Percentiles rank a stretch among this genome's conserved stretches.
These are phyloP conservation scores for Mikania micrantha DNA, from an alignment of 129 eudicot genomes.

Conservation along the genomic window DNA sequence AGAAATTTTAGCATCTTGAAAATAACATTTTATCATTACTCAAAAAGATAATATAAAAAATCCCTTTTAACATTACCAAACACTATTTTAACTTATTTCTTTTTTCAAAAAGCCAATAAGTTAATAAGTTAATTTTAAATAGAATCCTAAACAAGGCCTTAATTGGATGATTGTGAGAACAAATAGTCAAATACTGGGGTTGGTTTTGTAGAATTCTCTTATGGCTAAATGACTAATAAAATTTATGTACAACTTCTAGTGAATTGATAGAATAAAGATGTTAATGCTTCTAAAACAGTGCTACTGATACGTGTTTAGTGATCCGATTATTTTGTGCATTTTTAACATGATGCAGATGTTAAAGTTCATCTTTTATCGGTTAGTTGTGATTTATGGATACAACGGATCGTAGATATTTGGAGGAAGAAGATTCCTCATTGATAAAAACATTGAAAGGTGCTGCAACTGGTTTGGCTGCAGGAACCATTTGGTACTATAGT, in stretches of 20 bases:
- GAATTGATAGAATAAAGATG: constrained; percentile 2
- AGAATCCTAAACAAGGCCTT: too few relatives aligned
- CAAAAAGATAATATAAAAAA: too few relatives aligned
- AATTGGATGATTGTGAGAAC: not conserved
- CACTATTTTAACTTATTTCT: too few relatives aligned
- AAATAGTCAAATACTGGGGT: not conserved
- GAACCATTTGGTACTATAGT: constrained; percentile 85
- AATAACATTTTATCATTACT: too few relatives aligned
- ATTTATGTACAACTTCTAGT: not conserved
- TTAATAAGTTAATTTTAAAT: too few relatives aligned
- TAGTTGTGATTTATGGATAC: constrained; percentile 43
- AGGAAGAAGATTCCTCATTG: constrained; percentile 64
- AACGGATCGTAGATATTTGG: constrained; percentile 65
- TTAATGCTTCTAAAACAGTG: not conserved
- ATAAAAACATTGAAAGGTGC: constrained; percentile 71
- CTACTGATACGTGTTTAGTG: not conserved
- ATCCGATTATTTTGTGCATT: not conserved
- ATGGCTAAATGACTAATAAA: too few relatives aligned
- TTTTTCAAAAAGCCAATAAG: too few relatives aligned
- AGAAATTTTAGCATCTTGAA: too few relatives aligned
- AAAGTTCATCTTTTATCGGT: not conserved
- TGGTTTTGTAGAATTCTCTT: not conserved
- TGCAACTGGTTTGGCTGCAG: constrained; percentile 66
- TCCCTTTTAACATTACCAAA: too few relatives aligned
- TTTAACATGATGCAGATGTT: not conserved